Conservation (phyloP, 768 basidiomycete genomes). For the Rhodotorula graminis region DNA sequence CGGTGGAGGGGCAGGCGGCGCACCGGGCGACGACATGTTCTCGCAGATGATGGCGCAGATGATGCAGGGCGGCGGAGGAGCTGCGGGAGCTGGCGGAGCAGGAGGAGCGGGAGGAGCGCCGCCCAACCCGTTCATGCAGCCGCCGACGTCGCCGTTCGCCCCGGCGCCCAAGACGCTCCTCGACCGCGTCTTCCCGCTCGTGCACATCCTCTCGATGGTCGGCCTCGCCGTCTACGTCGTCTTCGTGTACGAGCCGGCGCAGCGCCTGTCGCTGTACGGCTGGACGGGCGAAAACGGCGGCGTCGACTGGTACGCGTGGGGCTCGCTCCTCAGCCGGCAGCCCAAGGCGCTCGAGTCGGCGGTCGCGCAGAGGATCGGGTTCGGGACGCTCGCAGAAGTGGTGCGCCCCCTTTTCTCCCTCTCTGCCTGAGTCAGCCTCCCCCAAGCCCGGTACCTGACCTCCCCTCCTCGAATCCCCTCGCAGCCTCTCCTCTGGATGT, state of each 20-base stretch:
- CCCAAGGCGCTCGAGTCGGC: conserved; percentile 6
- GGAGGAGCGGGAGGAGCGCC: not conserved
- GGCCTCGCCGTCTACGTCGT: conserved; percentile 38
- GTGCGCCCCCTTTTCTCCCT: conserved; percentile 13
- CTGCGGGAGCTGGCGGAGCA: not conserved
- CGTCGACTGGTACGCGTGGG: conserved; percentile 41
- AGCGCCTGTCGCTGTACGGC: conserved; percentile 26
- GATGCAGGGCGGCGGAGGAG: conserved; percentile 6
- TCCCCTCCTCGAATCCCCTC: not conserved
- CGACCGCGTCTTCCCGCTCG: conserved; percentile 39
- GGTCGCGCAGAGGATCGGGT: conserved; percentile 9
- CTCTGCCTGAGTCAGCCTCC: too few species aligned
- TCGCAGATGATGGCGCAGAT: conserved; percentile 37
- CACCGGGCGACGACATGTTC: conserved; percentile 24
- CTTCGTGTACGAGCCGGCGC: conserved; percentile 33
- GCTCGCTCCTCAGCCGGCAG: conserved; percentile 14
- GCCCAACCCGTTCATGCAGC: conserved; percentile 10
- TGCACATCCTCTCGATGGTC: conserved; percentile 42
- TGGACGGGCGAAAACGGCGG: conserved; percentile 17
- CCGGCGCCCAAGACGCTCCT: conserved; percentile 35
- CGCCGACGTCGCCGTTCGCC: conserved; percentile 7
- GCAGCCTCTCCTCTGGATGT: conserved; percentile 42
- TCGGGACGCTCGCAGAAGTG: conserved; percentile 21
- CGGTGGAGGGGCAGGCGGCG: not conserved
- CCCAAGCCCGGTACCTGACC: not conserved